phyloP scores from a whole-genome alignment of 345 rosid species.

The Gossypium sturtianum region DNA sequence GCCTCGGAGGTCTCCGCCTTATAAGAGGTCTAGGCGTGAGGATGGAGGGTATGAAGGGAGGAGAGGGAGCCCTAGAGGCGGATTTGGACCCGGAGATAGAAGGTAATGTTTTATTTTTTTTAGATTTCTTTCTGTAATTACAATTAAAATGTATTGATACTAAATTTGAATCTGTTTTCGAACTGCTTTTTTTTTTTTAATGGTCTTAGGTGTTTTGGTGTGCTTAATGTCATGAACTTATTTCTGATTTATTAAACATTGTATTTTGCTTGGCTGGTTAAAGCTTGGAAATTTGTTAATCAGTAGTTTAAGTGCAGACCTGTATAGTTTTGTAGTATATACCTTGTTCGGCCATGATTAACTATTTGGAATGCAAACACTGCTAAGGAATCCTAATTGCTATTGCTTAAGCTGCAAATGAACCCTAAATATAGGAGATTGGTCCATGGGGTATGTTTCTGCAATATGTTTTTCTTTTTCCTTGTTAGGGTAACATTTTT shows the following conservation, averaged over 20 bases:
- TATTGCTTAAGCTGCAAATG: neutral
- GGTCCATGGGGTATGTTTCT: neutral
- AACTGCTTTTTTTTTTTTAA: neutral
- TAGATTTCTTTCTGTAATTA: neutral
- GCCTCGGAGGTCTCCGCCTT: constrained; percentile 71
- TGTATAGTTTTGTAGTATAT: neutral
- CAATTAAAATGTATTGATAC: neutral
- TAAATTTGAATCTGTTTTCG: neutral
- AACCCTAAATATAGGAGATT: neutral
- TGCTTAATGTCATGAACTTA: neutral
- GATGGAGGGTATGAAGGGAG: constrained; percentile 78
- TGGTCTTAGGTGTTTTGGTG: neutral
- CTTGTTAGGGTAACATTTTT: neutral
- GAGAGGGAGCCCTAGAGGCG: constrained; percentile 83
- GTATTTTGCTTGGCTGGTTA: neutral
- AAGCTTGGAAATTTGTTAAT: neutral
- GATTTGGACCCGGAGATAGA: constrained; percentile 74
- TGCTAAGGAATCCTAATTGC: neutral
- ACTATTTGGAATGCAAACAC: neutral
- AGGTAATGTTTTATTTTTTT: constrained; percentile 33
- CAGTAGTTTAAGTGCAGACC: neutral
- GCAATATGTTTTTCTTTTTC: neutral
- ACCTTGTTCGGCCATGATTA: neutral
- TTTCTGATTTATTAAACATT: neutral
- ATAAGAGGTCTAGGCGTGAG: constrained; percentile 79